Base-by-base conservation (phyloP, 2,329 filamentous ascomycete genomes). In the Ilyonectria mors-panacis region DNA sequence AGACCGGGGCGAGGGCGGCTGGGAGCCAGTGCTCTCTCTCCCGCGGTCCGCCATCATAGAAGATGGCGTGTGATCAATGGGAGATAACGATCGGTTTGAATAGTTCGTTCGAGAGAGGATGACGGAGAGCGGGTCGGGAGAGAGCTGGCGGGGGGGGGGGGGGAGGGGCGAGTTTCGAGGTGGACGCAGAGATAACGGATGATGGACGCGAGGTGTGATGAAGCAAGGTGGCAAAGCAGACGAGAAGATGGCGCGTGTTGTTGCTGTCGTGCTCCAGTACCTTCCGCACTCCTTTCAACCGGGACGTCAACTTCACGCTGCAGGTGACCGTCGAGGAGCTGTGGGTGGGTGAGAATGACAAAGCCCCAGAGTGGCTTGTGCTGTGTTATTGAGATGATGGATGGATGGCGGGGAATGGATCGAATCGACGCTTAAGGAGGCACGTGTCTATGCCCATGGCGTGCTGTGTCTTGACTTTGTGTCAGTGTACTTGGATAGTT, bases 1-100 rank as follows among this genome's bases (percentile, higher is more conserved):
- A 12, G 76, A 69, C n/a, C 70, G 72, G 21, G 80, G 81, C 6
- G 80, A 82, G 10, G 77, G 68, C 48, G 80, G 79, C 66, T 78
- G 77, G 17, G 79, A 81, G 57, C 69, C 65, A 56, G 71, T 51
- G 30, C 66, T 66, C 33, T 76, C 74, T 47, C 70, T 69, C 55
- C 76, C 75, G 47, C 72, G 70, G 63, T 79, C 76, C 42, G 78
- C 71, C 80, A 82, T 82, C 68, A 57, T 56, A 50, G 59, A 23
- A 48, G 42, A 47, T 30, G 47, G 23, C 19, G 28, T 33, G n/a
- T 13, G 30, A 51, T 21, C 28, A 51, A 51, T 35, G 28, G 48
- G 28, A 35, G 33, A 30, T 23, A 47, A 55, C 28, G 47, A 50
- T 48, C 30, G 28, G 50, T 10, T 12, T 21, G n/a, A 7, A 15